These are phyloP conservation scores for Parachlorella kessleri DNA, from an alignment of 139 green algal genomes.

Conservation along the genomic window DNA sequence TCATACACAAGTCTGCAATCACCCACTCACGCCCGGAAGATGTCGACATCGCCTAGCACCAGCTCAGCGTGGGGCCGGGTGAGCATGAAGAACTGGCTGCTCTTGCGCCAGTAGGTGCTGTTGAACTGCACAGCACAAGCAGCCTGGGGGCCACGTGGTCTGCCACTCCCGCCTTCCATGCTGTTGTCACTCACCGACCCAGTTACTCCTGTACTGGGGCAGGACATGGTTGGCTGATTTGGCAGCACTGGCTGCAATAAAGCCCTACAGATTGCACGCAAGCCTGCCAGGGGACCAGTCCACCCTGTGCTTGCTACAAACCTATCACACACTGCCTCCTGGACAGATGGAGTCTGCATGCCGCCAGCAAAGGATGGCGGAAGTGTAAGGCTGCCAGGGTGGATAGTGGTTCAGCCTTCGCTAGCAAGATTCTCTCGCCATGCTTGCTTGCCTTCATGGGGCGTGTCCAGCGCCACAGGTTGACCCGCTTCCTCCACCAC, in stretches of 20 bases:
- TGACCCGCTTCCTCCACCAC: conserved; percentile 2
- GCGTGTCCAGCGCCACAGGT: neutral
- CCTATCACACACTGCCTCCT: too few species aligned
- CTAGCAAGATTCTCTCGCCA: neutral
- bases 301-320: too few species aligned
- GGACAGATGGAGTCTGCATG: neutral
- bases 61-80: conserved; percentile 26
- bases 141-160: too few species aligned
- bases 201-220: too few species aligned
- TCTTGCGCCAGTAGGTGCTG: conserved; percentile 25
- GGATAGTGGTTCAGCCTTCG: neutral
- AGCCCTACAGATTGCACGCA: too few species aligned
- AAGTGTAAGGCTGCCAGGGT: neutral
- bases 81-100: conserved; percentile 35
- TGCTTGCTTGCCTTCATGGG: neutral
- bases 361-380: neutral
- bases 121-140: conserved; percentile 15
- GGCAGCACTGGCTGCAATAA: too few species aligned
- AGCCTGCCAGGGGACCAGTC: too few species aligned
- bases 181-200: too few species aligned
- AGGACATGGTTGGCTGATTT: too few species aligned
- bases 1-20: neutral
- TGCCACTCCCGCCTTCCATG: too few species aligned
- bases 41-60: conserved; percentile 16
- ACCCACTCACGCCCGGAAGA: conserved; percentile 4